Conservation (phyloP, 768 basidiomycete species). For the Daedaleopsis nitida region DNA sequence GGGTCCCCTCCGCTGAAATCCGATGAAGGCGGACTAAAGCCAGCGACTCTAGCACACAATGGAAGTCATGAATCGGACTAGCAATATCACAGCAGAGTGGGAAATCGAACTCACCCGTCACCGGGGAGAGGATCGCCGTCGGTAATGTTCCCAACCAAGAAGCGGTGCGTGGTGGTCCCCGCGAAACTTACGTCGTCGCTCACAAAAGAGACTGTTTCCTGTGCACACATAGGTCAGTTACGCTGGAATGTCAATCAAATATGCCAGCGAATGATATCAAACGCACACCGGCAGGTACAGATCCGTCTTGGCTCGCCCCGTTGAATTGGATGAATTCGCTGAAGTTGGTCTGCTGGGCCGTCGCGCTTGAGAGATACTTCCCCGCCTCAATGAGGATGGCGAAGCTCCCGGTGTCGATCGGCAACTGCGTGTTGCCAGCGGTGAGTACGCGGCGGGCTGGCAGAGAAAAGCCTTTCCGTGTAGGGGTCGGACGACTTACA, state of each 20-base stretch:
- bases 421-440: background rate
- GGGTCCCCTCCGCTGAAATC: conserved; percentile 2
- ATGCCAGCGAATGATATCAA: background rate
- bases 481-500: background rate
- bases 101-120: conserved; percentile 3
- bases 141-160: conserved; percentile 19
- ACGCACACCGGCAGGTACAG: background rate
- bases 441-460: no score
- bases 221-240: background rate
- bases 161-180: conserved; percentile 1
- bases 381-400: conserved; percentile 13
- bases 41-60: background rate
- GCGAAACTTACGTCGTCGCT: conserved; percentile 13
- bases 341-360: conserved; percentile 11
- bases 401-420: conserved; percentile 18
- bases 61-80: background rate
- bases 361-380: conserved; percentile 5
- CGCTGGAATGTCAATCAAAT: background rate
- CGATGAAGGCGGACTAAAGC: conserved; percentile 17
- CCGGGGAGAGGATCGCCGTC: conserved; percentile 11
- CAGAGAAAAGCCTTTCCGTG: no score
- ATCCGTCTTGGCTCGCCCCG: conserved; percentile 16
- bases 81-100: background rate
- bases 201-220: conserved; percentile 11
- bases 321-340: conserved; percentile 20